These are phyloP conservation scores for Furcasterigmium furcatum DNA, from an alignment of 2,329 filamentous ascomycete genomes.

Conservation along the genomic window DNA sequence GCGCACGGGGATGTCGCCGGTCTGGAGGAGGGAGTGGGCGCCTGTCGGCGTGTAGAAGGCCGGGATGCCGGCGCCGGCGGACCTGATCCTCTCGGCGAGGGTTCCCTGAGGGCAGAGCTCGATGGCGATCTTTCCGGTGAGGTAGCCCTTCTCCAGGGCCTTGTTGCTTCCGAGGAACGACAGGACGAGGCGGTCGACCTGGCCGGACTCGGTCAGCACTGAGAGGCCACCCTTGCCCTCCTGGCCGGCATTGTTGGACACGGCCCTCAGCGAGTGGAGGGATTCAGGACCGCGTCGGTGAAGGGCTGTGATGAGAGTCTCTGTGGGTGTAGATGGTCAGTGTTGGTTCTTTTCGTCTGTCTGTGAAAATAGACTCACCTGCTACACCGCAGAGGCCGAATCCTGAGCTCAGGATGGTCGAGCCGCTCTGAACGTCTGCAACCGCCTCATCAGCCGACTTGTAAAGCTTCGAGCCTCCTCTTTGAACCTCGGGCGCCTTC, in stretches of 20 bases:
- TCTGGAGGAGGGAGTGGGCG: slow-evolving; percentile 63
- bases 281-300: slow-evolving; percentile 55
- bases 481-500: slow-evolving; percentile 9
- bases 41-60: slow-evolving; percentile 80
- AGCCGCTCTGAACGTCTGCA: slow-evolving; percentile 66
- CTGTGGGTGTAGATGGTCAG: slow-evolving; percentile 28
- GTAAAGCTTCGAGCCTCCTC: slow-evolving; percentile 43
- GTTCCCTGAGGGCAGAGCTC: slow-evolving; percentile 77
- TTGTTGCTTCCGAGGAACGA: slow-evolving; percentile 80
- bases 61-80: slow-evolving; percentile 73
- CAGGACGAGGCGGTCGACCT: slow-evolving; percentile 68
- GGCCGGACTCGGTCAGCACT: slow-evolving; percentile 64
- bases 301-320: slow-evolving; percentile 70
- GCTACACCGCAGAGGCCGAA: slow-evolving; percentile 81
- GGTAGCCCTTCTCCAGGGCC: slow-evolving; percentile 68
- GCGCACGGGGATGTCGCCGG: slow-evolving; percentile 63
- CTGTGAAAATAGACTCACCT: slow-evolving; percentile 36
- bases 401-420: slow-evolving; percentile 70
- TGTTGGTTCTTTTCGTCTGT: not conserved
- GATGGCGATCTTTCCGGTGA: slow-evolving; percentile 70
- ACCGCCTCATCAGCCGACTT: slow-evolving; percentile 64
- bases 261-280: slow-evolving; percentile 67
- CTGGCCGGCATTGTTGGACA: slow-evolving; percentile 78
- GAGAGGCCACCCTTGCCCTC: slow-evolving; percentile 67
- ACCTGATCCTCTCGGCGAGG: slow-evolving; percentile 67